A percentile compares a stretch with the other conserved stretches of the same genome.
phyloP scores from a whole-genome alignment of 257 asterid species.

The Asclepias syriaca region DNA sequence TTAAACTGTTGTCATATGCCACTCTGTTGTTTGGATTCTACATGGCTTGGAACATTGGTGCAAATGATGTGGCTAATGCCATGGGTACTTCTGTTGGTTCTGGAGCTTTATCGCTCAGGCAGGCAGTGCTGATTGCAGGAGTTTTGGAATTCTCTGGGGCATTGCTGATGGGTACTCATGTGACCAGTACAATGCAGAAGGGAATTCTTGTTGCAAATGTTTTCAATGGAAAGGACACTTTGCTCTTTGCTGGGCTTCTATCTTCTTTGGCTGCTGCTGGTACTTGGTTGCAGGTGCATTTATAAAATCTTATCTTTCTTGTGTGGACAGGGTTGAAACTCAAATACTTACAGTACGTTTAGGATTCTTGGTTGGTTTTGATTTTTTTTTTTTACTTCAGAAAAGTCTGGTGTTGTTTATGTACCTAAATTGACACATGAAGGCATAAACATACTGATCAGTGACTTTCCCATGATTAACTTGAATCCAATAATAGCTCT shows the following conservation, averaged over 20 bases:
- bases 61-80: slow-evolving; percentile 95
- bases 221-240: slow-evolving; percentile 73
- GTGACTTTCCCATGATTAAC: neutral
- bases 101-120: slow-evolving; percentile 75
- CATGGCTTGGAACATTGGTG: slow-evolving; percentile 99
- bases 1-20: slow-evolving; percentile 46
- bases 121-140: slow-evolving; percentile 82
- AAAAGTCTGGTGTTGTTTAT: neutral
- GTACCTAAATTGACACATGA: neutral
- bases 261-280: slow-evolving; percentile 98
- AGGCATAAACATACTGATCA: neutral
- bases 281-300: slow-evolving; percentile 86
- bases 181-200: slow-evolving; percentile 95
- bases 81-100: slow-evolving; percentile 99
- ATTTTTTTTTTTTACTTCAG: neutral
- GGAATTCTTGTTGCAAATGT: slow-evolving; percentile 83
- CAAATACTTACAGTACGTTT: neutral
- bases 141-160: slow-evolving; percentile 91
- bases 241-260: slow-evolving; percentile 85
- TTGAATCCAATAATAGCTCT: neutral
- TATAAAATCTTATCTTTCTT: slow-evolving; percentile 1
- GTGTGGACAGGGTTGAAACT: neutral
- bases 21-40: slow-evolving; percentile 82
- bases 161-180: slow-evolving; percentile 85
- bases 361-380: neutral